Percentiles rank a stretch among this genome's conserved stretches.
These are phyloP conservation scores for Heliosperma pusillum DNA, from an alignment of 148 eudicot genomes.

Conservation along the genomic window DNA sequence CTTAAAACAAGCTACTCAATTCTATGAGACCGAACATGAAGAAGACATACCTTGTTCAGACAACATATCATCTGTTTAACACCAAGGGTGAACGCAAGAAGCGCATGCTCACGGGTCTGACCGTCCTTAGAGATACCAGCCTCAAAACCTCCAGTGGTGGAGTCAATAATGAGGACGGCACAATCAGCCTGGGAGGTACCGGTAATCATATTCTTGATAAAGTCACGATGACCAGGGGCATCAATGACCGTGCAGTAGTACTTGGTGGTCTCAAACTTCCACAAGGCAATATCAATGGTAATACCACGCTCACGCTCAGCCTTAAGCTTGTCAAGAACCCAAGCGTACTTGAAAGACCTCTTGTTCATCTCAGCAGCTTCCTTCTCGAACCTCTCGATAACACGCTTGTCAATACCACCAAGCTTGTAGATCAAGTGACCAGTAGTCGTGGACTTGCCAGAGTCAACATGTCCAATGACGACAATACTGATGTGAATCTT, in stretches of 20 bases:
- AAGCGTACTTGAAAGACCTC: constrained; percentile 60
- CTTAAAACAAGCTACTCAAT: too few relatives aligned
- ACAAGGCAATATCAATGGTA: constrained; percentile 55
- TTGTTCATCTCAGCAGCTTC: constrained; percentile 73
- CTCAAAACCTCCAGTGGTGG: constrained; percentile 60
- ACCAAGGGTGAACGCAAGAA: constrained; percentile 60
- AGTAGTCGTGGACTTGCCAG: constrained; percentile 57
- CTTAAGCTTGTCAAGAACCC: constrained; percentile 62
- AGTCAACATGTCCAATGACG: constrained; percentile 60
- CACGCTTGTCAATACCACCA: constrained; percentile 69
- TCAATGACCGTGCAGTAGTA: constrained; percentile 58
- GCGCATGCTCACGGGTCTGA: constrained; percentile 61
- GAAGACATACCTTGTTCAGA: constrained; percentile 52
- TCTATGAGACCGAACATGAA: too few relatives aligned
- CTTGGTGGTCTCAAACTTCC: constrained; percentile 57
- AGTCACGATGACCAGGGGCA: constrained; percentile 59
- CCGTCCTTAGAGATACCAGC: constrained; percentile 63
- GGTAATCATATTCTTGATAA: constrained; percentile 59
- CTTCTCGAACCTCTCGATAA: constrained; percentile 57
- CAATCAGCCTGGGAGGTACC: constrained; percentile 64
- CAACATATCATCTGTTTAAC: constrained; percentile 57
- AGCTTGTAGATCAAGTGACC: constrained; percentile 62
- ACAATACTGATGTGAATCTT: constrained; percentile 26
- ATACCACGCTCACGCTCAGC: constrained; percentile 63
- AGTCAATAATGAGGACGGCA: constrained; percentile 54